Base-by-base conservation (phyloP, 768 basidiomycete species). In the Chalciporus pseudorubinellus region DNA sequence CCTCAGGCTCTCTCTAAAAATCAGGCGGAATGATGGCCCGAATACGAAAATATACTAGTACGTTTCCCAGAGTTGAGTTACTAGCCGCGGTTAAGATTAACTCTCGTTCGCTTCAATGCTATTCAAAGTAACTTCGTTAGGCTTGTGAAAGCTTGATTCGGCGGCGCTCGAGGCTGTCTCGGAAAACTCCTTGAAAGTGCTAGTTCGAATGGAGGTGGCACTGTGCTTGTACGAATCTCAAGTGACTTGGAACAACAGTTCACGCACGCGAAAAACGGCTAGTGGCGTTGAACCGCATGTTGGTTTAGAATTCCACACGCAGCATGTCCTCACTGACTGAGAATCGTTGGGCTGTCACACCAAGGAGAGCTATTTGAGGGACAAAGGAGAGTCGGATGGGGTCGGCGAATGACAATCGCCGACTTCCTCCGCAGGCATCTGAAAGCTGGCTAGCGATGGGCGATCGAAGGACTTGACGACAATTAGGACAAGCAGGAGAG, bases 201-300 rank as follows among this genome's bases (percentile, higher is more conserved):
- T 14, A 18, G 48, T 36, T 38, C 13, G 39, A 43, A 48, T 36
- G 43, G 34, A 39, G 44, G 50, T 46, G 48, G 47, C 40, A 31
- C 50, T 31, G 26, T 28, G 50, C 33, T 31, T 43, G 48, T 20
- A 39, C 19, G 19, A 39, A 47, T 13, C 14, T 33, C 44, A 44
- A 53, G 43, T 48, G 51, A 39, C 34, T 46, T 39, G 55, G 59
- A 29, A 40, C 39, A 56, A 63, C 34, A 2, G 51, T 52, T 52
- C 24, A 59, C 52, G 59, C 66, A 67, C 53, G 65, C 65, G 64
- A 68, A 39, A 61, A 57, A 57, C 52, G 60, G 42, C 60, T 51
- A 57, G 65, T 69, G 68, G 65, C 62, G 67, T 61, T 36, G 44
- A 20, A 45, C 58, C 56, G 46, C 57, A 59, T 64, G 59, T 53